Evolutionary conservation across 495 filamentous ascomycete species (phyloP), one percentile per base, ranked within the genome.

Genomic region (Neohortaea acidophila): DNA sequence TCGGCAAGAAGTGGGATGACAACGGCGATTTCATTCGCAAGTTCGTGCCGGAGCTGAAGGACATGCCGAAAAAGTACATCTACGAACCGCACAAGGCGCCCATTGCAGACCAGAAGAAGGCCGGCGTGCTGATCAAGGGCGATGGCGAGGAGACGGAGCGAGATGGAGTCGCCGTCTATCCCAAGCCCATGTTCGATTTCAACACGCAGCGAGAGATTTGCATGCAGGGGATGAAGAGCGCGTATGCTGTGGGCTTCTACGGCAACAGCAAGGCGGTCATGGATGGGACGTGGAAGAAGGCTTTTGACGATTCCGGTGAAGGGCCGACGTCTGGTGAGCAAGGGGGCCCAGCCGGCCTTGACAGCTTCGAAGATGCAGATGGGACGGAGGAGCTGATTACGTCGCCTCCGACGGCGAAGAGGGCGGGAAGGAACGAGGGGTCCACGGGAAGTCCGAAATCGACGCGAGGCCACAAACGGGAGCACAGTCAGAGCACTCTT

Each of bases 151-250:
- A 39, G 9, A 56, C 46, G 6, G 59, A 59, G 5, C 45, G 42
- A 2, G 59, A 52, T 17, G 46, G 46, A 11, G 23, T 55, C n/a
- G 48, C 52, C 13, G 40, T 58, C 1, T 83, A 83, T 56, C 74
- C 76, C 11, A 72, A 72, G 45, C 72, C 73, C 2, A 81, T 81
- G 70, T 80, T 83, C 52, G 73, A 83, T 57, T 81, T 83, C 42
- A 51, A 59, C 20, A 59, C 67, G 46, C 56, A 72, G 41, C 64
- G 72, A 27, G 53, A 64, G 13, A 51, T 72, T 10, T 81, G 78
- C 48, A 56, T 81, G 3, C 55, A 65, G 35, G 65, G 60, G 0
- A 74, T 81, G 64, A 81, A 81, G 54, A 61, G 65, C 18, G 77
- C 76, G 0, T 83, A 78, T 59, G 42, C 61, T 5, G 60, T 76